Percentiles rank a stretch among this genome's conserved stretches.
Evolutionary conservation across 495 filamentous ascomycete genomes (phyloP).

Genomic region (Penicillium chermesinum): DNA sequence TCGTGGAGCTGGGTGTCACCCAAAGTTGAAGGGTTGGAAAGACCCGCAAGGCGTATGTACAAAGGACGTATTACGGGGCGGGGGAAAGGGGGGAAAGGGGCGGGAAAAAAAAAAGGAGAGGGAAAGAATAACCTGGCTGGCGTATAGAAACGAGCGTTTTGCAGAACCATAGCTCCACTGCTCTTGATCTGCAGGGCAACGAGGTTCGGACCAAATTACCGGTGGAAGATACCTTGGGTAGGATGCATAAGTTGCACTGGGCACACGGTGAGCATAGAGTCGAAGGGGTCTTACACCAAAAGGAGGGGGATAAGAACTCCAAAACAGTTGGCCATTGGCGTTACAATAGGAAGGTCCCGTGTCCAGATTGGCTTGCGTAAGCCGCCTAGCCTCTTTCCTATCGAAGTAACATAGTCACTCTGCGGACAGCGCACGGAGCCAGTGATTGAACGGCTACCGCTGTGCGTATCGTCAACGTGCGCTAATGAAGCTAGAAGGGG

Average conservation of each 20-base stretch:
- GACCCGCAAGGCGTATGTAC: neutral
- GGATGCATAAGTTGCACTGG: neutral
- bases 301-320: neutral
- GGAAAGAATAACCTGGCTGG: neutral
- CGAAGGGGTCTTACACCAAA: too few relatives aligned
- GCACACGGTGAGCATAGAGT: too few relatives aligned
- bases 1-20: neutral
- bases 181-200: neutral
- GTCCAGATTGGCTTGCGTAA: neutral
- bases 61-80: neutral
- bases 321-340: too few relatives aligned
- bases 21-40: neutral
- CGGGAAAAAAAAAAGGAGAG: neutral
- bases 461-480: neutral
- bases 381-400: neutral
- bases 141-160: neutral
- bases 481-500: neutral
- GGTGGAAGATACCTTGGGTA: neutral
- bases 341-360: too few relatives aligned
- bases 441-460: too few relatives aligned
- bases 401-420: too few relatives aligned
- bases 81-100: neutral
- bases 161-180: neutral
- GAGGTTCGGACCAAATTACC: conserved; percentile 1
- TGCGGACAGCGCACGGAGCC: too few relatives aligned